Evolutionary conservation across 179 eudicot species (phyloP).

Genomic region (Corrigiola litoralis): DNA sequence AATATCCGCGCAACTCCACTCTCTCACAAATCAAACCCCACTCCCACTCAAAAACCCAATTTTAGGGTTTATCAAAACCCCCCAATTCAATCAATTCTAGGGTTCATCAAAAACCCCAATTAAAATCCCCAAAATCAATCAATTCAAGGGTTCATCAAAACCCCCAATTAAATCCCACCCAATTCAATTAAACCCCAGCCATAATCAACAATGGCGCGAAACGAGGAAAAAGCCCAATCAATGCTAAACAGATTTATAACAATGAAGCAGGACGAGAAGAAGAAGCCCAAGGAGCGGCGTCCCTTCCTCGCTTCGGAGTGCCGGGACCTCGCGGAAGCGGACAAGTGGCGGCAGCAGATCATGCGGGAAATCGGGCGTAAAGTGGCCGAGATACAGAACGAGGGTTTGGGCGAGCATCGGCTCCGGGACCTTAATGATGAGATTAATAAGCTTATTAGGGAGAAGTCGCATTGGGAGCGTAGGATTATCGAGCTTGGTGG

Average conservation of each 20-base stretch:
- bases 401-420: slow-evolving; percentile 81
- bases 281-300: slow-evolving; percentile 90
- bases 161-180: background rate
- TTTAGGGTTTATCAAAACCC: too few species aligned
- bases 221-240: slow-evolving; percentile 94
- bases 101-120: background rate
- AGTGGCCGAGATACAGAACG: slow-evolving; percentile 93
- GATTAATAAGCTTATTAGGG: slow-evolving; percentile 72
- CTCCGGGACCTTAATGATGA: slow-evolving; percentile 88
- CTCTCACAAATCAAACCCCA: too few species aligned
- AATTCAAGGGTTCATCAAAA: background rate
- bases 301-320: slow-evolving; percentile 86
- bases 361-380: slow-evolving; percentile 84
- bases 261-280: slow-evolving; percentile 78
- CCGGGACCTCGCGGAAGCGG: slow-evolving; percentile 89
- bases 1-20: too few species aligned
- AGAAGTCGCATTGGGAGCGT: slow-evolving; percentile 80
- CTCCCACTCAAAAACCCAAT: too few species aligned
- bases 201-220: slow-evolving; percentile 61
- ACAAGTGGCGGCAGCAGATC: slow-evolving; percentile 90
- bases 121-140: too few species aligned
- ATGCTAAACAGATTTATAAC: slow-evolving; percentile 85
- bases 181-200: background rate
- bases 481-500: slow-evolving; percentile 85
- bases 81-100: too few species aligned